These are phyloP conservation scores for Trichosporon sp. DNA, from an alignment of 1,284 basidiomycete species.

Conservation along the genomic window DNA sequence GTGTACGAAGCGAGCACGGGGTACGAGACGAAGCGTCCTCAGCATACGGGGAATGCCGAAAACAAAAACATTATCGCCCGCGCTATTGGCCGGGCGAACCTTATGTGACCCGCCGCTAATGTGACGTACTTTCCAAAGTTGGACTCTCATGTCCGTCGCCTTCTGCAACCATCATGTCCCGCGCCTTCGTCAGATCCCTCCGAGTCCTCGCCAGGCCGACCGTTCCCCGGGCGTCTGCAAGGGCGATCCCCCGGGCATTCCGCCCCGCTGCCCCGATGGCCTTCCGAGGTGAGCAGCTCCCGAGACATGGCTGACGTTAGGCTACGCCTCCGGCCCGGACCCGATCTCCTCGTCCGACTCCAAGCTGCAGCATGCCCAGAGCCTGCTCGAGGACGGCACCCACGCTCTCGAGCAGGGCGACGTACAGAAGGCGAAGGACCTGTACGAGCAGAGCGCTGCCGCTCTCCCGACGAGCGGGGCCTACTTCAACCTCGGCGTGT, in stretches of 20 bases:
- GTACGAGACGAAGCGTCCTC: neutral
- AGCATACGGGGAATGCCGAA: neutral
- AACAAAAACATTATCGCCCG: neutral
- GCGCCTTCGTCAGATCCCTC: neutral
- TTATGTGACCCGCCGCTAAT: neutral
- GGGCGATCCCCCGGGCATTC: neutral
- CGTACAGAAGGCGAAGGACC: conserved; percentile 67
- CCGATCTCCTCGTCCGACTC: conserved; percentile 78
- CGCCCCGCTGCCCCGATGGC: neutral
- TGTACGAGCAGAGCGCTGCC: conserved; percentile 74
- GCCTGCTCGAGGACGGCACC: conserved; percentile 80
- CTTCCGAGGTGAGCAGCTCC: neutral
- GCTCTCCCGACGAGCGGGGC: conserved; percentile 67
- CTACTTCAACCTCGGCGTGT: conserved; percentile 48
- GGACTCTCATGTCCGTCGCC: neutral
- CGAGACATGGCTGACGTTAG: conserved; percentile 48
- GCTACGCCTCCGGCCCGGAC: conserved; percentile 74
- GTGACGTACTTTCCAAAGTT: neutral
- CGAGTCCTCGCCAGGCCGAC: neutral
- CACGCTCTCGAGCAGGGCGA: conserved; percentile 85
- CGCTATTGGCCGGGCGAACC: neutral
- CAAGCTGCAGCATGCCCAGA: conserved; percentile 72
- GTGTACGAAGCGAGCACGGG: conserved; percentile 7
- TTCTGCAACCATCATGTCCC: neutral
- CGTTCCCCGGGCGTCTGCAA: neutral